Evolutionary conservation across 2,329 filamentous ascomycete species (phyloP).

Genomic region (Aspergillus sp.): DNA sequence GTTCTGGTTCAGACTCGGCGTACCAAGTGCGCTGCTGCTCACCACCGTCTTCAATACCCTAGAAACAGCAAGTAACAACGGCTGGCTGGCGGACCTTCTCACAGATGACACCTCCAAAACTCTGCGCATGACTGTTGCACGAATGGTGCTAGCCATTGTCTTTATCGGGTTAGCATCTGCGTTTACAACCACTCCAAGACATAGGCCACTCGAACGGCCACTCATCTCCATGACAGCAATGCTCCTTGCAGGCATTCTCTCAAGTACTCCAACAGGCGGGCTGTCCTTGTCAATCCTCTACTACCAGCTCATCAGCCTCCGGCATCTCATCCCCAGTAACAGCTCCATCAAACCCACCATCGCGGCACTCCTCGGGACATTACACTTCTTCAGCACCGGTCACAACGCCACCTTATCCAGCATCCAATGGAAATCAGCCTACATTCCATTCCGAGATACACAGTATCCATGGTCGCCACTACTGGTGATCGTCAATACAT

Average conservation of each 20-base stretch:
- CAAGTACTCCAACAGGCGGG: slow-evolving; percentile 4
- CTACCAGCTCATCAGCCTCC: slow-evolving; percentile 67
- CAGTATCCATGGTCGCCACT: slow-evolving; percentile 86
- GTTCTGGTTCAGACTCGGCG: neutral
- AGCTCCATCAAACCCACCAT: slow-evolving; percentile 75
- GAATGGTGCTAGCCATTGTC: neutral
- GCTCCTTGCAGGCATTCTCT: neutral
- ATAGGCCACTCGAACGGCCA: neutral
- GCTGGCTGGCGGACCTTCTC: neutral
- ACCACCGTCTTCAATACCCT: neutral
- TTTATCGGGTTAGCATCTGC: neutral
- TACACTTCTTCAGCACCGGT: slow-evolving; percentile 95
- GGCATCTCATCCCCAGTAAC: slow-evolving; percentile 56
- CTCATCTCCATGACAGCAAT: slow-evolving; percentile 4
- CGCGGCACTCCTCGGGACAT: slow-evolving; percentile 83
- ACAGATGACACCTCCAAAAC: neutral
- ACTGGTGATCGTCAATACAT: slow-evolving; percentile 79
- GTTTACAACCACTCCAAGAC: neutral
- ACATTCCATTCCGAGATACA: slow-evolving; percentile 78
- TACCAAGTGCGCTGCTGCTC: neutral
- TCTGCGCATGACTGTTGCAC: neutral
- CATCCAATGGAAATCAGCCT: slow-evolving; percentile 94
- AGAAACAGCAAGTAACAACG: neutral
- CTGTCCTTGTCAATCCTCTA: slow-evolving; percentile 63
- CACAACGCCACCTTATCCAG: slow-evolving; percentile 84